A percentile compares a stretch with the other conserved stretches of the same genome.
Evolutionary conservation across 2,329 filamentous ascomycete species (phyloP).

Genomic region (Leptodontidium sp.): DNA sequence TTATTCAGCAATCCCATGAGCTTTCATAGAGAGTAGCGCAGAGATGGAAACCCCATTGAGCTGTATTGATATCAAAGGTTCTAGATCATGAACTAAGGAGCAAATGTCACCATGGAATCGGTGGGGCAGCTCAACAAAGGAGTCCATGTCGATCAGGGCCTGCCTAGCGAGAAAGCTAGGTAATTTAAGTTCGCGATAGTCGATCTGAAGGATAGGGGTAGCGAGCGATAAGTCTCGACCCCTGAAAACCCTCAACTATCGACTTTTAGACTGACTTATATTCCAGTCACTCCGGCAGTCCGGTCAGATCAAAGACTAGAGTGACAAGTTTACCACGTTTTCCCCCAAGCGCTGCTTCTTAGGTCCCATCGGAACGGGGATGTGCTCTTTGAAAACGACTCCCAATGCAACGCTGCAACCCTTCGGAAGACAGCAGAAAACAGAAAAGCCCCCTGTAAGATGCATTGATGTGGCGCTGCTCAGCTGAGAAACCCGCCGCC

Average conservation of each 20-base stretch:
- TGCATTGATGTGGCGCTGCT: conserved; percentile 6
- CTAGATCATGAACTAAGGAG: too few species aligned
- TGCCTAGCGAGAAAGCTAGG: neutral
- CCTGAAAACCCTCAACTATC: neutral
- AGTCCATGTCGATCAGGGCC: neutral
- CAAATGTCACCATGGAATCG: neutral
- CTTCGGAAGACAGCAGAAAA: neutral
- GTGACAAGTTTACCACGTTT: conserved; percentile 1
- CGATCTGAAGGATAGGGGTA: conserved; percentile 7
- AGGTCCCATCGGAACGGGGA: neutral
- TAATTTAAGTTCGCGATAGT: neutral
- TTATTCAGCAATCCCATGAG: too few species aligned
- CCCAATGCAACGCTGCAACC: neutral
- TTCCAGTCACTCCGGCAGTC: too few species aligned
- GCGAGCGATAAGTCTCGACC: conserved; percentile 1
- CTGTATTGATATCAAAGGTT: too few species aligned
- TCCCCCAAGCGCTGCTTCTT: neutral
- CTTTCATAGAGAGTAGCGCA: too few species aligned
- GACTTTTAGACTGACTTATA: too few species aligned
- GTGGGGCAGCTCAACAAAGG: neutral
- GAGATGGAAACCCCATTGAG: too few species aligned
- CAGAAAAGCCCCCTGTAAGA: neutral
- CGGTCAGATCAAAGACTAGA: neutral
- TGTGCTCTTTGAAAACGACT: neutral
- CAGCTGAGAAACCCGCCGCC: neutral